Conservation (phyloP, 768 basidiomycete species). For the Lactifluus hygrophoroides region DNA sequence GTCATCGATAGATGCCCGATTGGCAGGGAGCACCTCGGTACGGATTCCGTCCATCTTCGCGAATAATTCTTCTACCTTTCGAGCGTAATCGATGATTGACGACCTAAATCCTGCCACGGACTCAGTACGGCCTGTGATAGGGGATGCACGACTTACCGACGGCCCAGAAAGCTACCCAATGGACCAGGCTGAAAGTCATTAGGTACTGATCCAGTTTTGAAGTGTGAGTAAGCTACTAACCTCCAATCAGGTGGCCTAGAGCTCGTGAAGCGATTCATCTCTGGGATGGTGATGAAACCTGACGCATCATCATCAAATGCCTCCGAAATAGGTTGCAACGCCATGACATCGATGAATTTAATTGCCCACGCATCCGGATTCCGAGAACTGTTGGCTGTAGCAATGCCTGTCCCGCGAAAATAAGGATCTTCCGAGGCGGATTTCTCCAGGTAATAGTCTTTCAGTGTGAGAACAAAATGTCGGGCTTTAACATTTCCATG, state of each 20-base stretch:
- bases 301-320: conserved; percentile 31
- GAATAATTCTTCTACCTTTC: conserved; percentile 8
- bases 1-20: background rate
- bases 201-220: too few species aligned
- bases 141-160: too few species aligned
- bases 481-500: conserved; percentile 15
- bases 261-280: too few species aligned
- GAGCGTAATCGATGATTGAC: conserved; percentile 12
- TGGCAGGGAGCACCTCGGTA: conserved; percentile 3
- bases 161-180: too few species aligned
- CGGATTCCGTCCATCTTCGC: conserved; percentile 14
- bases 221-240: too few species aligned
- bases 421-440: background rate
- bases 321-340: conserved; percentile 25
- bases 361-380: conserved; percentile 26
- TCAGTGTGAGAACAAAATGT: conserved; percentile 23
- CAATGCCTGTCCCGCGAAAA: background rate
- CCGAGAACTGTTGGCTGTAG: background rate
- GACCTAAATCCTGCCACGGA: conserved; percentile 1
- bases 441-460: conserved; percentile 27
- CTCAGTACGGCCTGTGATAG: background rate
- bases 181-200: too few species aligned
- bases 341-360: conserved; percentile 19
- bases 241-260: too few species aligned
- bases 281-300: too few species aligned